Evolutionary conservation across 179 eudicot genomes (phyloP).

Genomic region (Camellia oleifera): DNA sequence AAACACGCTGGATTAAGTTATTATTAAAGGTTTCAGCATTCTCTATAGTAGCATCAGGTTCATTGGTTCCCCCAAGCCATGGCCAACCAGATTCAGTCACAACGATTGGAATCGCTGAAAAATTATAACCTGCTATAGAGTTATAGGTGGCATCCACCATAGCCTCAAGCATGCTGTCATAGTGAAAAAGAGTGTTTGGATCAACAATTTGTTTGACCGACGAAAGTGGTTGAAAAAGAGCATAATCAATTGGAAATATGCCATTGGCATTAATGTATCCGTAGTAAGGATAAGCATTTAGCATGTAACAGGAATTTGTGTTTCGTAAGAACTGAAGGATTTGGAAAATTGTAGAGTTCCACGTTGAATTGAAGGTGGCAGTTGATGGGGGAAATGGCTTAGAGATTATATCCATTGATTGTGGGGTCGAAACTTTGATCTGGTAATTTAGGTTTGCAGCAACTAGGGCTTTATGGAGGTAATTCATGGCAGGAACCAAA

Average conservation of each 20-base stretch:
- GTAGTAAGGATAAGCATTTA: slow-evolving; percentile 83
- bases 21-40: slow-evolving; percentile 69
- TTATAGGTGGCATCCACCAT: slow-evolving; percentile 89
- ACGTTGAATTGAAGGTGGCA: slow-evolving; percentile 64
- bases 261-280: slow-evolving; percentile 67
- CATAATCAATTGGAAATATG: slow-evolving; percentile 79
- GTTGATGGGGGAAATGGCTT: slow-evolving; percentile 86
- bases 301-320: slow-evolving; percentile 75
- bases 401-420: slow-evolving; percentile 63
- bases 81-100: slow-evolving; percentile 99
- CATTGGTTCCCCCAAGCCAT: slow-evolving; percentile 66
- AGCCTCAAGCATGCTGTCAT: slow-evolving; percentile 88
- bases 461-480: slow-evolving; percentile 70
- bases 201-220: slow-evolving; percentile 78
- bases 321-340: slow-evolving; percentile 70
- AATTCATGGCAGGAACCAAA: slow-evolving; percentile 69
- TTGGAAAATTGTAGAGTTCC: slow-evolving; percentile 65
- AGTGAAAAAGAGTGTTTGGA: slow-evolving; percentile 78
- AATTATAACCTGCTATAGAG: slow-evolving; percentile 62
- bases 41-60: slow-evolving; percentile 65
- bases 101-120: slow-evolving; percentile 65
- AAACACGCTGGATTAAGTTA: slow-evolving; percentile 65
- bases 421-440: slow-evolving; percentile 81
- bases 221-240: slow-evolving; percentile 68
- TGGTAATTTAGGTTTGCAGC: slow-evolving; percentile 62